Evolutionary conservation across 2,329 filamentous ascomycete species (phyloP), one percentile per base, ranked within the genome.

Genomic region (Fusarium ambrosium): DNA sequence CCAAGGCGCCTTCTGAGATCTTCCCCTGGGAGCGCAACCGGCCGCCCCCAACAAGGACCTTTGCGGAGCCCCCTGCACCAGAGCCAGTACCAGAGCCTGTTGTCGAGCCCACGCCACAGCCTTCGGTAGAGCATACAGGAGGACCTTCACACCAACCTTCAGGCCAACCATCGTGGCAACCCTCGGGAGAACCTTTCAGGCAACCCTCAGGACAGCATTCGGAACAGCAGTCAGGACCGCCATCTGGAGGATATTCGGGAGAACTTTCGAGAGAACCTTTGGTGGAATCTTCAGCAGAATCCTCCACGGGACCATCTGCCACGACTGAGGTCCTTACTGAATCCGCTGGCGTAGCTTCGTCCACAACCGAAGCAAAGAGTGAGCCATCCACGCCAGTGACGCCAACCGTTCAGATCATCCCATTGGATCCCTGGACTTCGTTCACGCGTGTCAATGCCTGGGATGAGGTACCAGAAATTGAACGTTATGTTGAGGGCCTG

Each of bases 391-490:
- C 89, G 34, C 86, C 89, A 62, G 81, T 82, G 51, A 88, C 87
- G 61, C 86, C 88, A 29, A 86, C 85, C 32, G 84, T 87, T 69
- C 83, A 83, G 53, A 76, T 86, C 66, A 84, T 83, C 24, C 80
- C 87, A 41, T 85, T 89, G 59, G 88, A 92, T 78, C 89, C 91
- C 22, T 97, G 94, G 94, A 89, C 91, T 72, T 88, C 88, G 56
- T 98, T 93, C 81, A 87, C 90, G n/a, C 89, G 91, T 56, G 90
- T 87, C 61, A 99, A 98, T 82, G 95, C 95, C 18, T 99, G 97
- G 97, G 97, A 99, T 79, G 94, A 94, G 63, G 90, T 97, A 62
- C 94, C 94, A 14, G 93, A 94, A 75, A 99, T 99, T 78, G 92
- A 94, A 79, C 90, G 90, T 73, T 99, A 98, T 81, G 94, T 98